Conservation (phyloP, 768 basidiomycete species). For the Filobasidium wieringae region DNA sequence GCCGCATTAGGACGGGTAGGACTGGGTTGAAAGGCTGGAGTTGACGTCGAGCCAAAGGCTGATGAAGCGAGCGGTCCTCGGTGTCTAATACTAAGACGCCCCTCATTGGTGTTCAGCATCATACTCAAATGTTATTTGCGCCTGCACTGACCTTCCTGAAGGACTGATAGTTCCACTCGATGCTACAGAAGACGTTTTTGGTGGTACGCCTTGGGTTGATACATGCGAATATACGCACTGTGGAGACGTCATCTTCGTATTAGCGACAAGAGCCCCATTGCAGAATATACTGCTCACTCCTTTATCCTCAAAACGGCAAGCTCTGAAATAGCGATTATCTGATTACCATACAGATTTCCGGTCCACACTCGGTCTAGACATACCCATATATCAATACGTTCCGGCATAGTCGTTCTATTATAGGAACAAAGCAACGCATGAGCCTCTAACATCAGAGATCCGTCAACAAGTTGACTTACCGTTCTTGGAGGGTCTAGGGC, state of each 20-base stretch:
- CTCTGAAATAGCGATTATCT: constrained; percentile 10
- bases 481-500: background rate
- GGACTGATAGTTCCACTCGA: background rate
- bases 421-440: background rate
- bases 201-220: constrained; percentile 9
- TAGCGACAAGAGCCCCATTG: background rate
- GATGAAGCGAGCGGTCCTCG: background rate
- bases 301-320: constrained; percentile 34
- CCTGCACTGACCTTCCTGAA: background rate
- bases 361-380: constrained; percentile 16
- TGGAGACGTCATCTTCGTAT: background rate
- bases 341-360: background rate
- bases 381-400: constrained; percentile 88
- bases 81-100: background rate
- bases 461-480: no score
- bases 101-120: background rate
- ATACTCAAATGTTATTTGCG: background rate
- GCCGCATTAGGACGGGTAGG: background rate
- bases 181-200: background rate
- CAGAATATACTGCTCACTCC: constrained; percentile 20
- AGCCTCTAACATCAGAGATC: no score
- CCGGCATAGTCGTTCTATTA: constrained; percentile 61
- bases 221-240: background rate
- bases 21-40: background rate
- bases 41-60: background rate